A percentile compares a stretch with the other conserved stretches of the same genome.
Evolutionary conservation across 225 moss, liverwort and hornwort species (phyloP).

Genomic region (Lunularia cruciata): DNA sequence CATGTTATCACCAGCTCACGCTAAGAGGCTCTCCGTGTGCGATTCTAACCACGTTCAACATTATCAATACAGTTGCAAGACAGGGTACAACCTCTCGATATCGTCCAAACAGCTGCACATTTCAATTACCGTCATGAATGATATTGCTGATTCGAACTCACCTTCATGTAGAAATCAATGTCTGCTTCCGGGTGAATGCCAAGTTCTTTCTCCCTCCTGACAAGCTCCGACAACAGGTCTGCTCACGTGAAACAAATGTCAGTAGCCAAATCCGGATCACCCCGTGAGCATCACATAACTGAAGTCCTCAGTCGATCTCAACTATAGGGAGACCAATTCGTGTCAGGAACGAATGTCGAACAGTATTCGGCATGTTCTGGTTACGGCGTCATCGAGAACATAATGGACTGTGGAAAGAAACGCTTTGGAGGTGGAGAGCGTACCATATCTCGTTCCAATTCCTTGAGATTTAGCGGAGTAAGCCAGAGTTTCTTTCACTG

Average conservation of each 20-base stretch:
- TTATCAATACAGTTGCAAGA: no score
- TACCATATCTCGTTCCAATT: conserved; percentile 71
- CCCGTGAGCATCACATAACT: no score
- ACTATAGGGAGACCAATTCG: no score
- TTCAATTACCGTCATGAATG: no score
- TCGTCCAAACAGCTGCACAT: no score
- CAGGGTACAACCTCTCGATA: no score
- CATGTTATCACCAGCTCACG: no score
- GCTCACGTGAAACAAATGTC: no score
- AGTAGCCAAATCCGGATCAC: not conserved
- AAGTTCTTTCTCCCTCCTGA: conserved; percentile 64
- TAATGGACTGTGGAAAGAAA: not conserved
- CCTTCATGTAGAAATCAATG: conserved; percentile 84
- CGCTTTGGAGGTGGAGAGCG: not conserved
- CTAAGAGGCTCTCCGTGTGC: no score
- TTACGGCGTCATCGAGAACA: not conserved
- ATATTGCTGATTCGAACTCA: not conserved
- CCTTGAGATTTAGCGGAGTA: conserved; percentile 84
- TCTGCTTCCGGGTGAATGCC: conserved; percentile 77
- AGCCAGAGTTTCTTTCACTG: conserved; percentile 73
- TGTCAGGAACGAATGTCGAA: not conserved
- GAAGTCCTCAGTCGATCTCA: no score
- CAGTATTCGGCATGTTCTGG: not conserved
- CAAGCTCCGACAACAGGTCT: conserved; percentile 74
- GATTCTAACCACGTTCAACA: no score